Percentiles rank a stretch among this genome's conserved stretches.
phyloP scores from a whole-genome alignment of 768 basidiomycete genomes.

The Tulasnella sp. region DNA sequence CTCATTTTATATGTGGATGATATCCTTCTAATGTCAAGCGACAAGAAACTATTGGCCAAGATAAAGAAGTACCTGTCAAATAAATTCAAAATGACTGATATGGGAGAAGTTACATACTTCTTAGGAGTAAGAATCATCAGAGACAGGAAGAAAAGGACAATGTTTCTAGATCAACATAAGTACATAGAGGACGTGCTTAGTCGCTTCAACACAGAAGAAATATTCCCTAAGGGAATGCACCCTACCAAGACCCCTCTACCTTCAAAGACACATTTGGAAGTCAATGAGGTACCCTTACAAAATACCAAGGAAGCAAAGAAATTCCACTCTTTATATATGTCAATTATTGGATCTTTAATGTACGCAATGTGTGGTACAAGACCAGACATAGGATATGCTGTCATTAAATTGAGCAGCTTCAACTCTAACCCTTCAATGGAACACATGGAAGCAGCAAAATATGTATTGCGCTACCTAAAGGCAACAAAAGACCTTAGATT shows the following conservation, averaged over 20 bases:
- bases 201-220: slow-evolving; percentile 11
- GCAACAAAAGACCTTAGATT: slow-evolving; percentile 3
- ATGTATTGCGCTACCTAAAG: slow-evolving; percentile 18
- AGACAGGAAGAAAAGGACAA: slow-evolving; percentile 15
- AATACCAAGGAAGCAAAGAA: neutral
- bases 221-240: no score
- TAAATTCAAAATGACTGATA: slow-evolving; percentile 1
- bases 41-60: neutral
- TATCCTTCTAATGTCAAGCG: neutral
- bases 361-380: slow-evolving; percentile 23
- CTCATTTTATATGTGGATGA: slow-evolving; percentile 12
- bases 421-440: slow-evolving; percentile 9
- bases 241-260: neutral
- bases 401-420: slow-evolving; percentile 20
- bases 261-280: no score
- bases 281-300: neutral
- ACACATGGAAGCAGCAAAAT: slow-evolving; percentile 18
- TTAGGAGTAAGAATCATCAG: slow-evolving; percentile 29
- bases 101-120: slow-evolving; percentile 19
- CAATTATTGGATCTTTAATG: slow-evolving; percentile 24
- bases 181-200: slow-evolving; percentile 15
- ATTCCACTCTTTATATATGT: slow-evolving; percentile 10
- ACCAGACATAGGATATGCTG: slow-evolving; percentile 25
- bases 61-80: neutral
- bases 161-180: slow-evolving; percentile 9